Evolutionary conservation across 202 grass and related monocot species (phyloP).

Genomic region (Brachypodium distachyon): DNA sequence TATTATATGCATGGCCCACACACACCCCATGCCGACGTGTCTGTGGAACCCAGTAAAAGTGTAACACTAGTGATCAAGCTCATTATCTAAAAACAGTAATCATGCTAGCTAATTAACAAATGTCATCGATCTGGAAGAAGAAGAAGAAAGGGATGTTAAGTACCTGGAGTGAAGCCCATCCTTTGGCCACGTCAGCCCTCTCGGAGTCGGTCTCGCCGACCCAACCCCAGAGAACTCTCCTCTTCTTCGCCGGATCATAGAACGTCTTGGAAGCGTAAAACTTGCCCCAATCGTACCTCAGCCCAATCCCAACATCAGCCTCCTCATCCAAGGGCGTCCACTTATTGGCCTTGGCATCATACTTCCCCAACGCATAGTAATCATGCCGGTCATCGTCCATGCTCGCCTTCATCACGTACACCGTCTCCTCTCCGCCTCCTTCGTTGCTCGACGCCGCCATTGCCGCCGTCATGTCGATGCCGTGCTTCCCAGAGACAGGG

Average conservation of each 20-base stretch:
- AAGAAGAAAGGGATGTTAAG: neutral
- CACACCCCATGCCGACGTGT: neutral
- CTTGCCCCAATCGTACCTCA: constrained; percentile 88
- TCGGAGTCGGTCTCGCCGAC: constrained; percentile 65
- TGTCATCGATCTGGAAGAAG: neutral
- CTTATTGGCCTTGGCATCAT: constrained; percentile 11
- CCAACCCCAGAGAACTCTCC: constrained; percentile 77
- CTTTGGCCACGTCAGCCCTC: constrained; percentile 49
- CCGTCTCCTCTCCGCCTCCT: neutral
- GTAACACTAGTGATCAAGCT: neutral
- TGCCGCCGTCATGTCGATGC: constrained; percentile 35
- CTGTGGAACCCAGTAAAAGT: neutral
- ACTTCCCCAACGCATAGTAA: constrained; percentile 56
- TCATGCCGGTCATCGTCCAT: constrained; percentile 66
- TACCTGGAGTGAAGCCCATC: constrained; percentile 77
- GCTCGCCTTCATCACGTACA: constrained; percentile 86
- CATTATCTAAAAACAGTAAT: neutral
- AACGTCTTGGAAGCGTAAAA: constrained; percentile 95
- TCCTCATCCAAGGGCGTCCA: constrained; percentile 35
- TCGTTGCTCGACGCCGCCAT: neutral
- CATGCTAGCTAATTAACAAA: neutral
- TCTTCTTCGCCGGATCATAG: constrained; percentile 56
- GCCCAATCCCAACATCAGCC: constrained; percentile 38
- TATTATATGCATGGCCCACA: neutral
- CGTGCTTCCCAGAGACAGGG: constrained; percentile 34